Percentiles rank a stretch among this genome's conserved stretches.
Conservation (phyloP, 257 asterid genomes). For the Lavandula angustifolia region DNA sequence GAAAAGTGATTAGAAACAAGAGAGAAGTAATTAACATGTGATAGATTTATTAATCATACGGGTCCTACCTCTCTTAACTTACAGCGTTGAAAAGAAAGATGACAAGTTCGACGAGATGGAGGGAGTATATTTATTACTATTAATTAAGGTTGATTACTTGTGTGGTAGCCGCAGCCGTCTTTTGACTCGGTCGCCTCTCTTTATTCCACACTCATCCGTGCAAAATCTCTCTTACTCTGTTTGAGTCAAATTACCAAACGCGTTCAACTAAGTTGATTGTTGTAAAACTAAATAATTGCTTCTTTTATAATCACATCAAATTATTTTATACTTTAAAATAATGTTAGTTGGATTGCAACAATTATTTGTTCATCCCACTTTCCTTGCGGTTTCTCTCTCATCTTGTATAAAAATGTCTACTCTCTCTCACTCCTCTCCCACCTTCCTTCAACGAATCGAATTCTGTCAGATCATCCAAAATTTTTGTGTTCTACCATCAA, state of each 20-base stretch:
- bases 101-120: too few species aligned
- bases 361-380: constrained; percentile 24
- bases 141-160: too few species aligned
- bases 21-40: too few species aligned
- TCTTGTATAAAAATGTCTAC: constrained; percentile 24
- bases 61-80: too few species aligned
- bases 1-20: too few species aligned
- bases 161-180: constrained; percentile 13
- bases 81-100: too few species aligned
- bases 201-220: neutral
- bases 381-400: constrained; percentile 20
- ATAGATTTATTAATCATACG: too few species aligned
- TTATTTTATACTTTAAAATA: neutral
- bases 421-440: constrained; percentile 18
- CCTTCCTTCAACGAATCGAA: neutral
- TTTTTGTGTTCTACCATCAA: neutral
- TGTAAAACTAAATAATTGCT: neutral
- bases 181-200: constrained; percentile 23
- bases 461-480: neutral
- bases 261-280: constrained; percentile 25
- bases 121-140: too few species aligned
- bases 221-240: neutral
- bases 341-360: constrained; percentile 4
- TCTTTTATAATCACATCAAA: neutral
- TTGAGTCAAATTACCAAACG: constrained; percentile 28